These are phyloP conservation scores for Yamadazyma trypodendri DNA, from an alignment of 1,139 yeast genomes.

Conservation along the genomic window DNA sequence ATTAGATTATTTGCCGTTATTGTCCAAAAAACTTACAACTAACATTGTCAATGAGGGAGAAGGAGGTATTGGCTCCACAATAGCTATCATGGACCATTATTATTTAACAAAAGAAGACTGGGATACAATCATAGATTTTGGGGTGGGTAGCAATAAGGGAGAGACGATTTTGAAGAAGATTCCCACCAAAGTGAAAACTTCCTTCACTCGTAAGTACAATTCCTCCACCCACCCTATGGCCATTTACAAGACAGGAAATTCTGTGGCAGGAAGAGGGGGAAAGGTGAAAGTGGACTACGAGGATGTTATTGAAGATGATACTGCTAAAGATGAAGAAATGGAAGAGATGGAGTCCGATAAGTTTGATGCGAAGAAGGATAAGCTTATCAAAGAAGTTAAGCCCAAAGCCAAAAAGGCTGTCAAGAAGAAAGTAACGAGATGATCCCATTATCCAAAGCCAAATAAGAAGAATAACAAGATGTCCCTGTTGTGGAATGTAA, in stretches of 20 bases:
- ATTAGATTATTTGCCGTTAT: conserved; percentile 69
- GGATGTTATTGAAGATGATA: conserved; percentile 66
- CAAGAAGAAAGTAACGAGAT: conserved; percentile 16
- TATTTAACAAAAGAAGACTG: conserved; percentile 88
- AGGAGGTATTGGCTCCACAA: conserved; percentile 65
- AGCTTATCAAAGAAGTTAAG: conserved; percentile 42
- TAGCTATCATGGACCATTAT: conserved; percentile 75
- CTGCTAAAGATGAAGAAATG: conserved; percentile 35
- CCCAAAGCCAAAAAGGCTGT: conserved; percentile 19
- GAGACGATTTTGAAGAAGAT: conserved; percentile 55
- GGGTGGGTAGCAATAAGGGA: conserved; percentile 59
- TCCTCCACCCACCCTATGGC: conserved; percentile 78
- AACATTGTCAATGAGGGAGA: conserved; percentile 53
- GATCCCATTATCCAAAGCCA: too few species aligned
- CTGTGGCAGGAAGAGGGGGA: conserved; percentile 41
- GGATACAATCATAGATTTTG: conserved; percentile 81
- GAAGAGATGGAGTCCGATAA: conserved; percentile 28
- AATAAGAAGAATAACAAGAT: too few species aligned
- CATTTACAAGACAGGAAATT: conserved; percentile 68
- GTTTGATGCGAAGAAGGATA: conserved; percentile 42
- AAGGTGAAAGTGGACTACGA: conserved; percentile 46
- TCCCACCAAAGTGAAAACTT: conserved; percentile 73
- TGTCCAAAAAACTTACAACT: conserved; percentile 52
- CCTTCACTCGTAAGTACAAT: conserved; percentile 85
- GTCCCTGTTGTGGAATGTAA: too few species aligned